These are phyloP conservation scores for Candida sp. DNA, from an alignment of 1,139 yeast genomes.

Conservation along the genomic window DNA sequence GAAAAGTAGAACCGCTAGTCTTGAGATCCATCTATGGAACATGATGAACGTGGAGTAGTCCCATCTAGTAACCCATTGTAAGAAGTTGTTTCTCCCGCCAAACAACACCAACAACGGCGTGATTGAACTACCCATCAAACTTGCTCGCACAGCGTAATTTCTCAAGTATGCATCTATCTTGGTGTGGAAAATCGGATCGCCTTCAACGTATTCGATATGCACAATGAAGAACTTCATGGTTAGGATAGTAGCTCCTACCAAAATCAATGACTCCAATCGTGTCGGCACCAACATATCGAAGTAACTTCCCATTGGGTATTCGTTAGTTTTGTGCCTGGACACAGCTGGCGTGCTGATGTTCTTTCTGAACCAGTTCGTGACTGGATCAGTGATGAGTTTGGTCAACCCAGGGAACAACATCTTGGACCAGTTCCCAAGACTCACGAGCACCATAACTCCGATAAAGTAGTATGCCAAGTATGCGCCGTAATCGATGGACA, in stretches of 20 bases:
- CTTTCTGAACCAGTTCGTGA: constrained; percentile 28
- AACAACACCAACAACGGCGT: constrained; percentile 40
- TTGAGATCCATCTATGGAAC: constrained; percentile 43
- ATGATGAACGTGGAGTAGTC: constrained; percentile 36
- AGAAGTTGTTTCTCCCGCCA: constrained; percentile 47
- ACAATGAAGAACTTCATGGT: constrained; percentile 40
- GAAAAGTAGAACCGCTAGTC: constrained; percentile 30
- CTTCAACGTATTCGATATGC: constrained; percentile 20
- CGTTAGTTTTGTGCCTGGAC: constrained; percentile 22
- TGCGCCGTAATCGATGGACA: constrained; percentile 51
- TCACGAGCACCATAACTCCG: constrained; percentile 42
- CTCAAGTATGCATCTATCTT: constrained; percentile 24
- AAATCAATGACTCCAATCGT: constrained; percentile 27
- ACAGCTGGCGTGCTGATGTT: constrained; percentile 36
- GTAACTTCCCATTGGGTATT: constrained; percentile 8
- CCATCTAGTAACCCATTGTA: constrained; percentile 45
- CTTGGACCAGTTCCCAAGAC: constrained; percentile 45
- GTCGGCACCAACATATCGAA: constrained; percentile 26
- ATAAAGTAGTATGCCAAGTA: constrained; percentile 56
- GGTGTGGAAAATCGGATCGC: constrained; percentile 28
- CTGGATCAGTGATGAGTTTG: constrained; percentile 24
- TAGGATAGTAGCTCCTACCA: constrained; percentile 29
- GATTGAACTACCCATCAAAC: constrained; percentile 29
- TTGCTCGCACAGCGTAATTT: constrained; percentile 36
- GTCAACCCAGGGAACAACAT: constrained; percentile 28